Base-by-base conservation (phyloP, 2,329 filamentous ascomycete genomes). In the Trichoderma sp. region DNA sequence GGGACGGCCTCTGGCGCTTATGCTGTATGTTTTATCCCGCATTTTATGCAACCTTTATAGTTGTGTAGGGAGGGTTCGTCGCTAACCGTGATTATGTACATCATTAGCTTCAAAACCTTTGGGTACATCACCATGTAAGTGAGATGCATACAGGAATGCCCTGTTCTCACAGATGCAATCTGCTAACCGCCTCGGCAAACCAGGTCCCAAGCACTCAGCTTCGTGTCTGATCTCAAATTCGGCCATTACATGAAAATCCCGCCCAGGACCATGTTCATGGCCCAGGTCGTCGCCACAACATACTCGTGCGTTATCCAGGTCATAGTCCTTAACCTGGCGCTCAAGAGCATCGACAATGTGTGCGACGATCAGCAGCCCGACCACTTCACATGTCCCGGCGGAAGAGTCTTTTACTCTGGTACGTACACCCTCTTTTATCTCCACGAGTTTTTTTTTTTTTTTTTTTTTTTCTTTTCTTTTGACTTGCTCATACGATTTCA, bases 201-300 rank as follows among this genome's bases (percentile, higher is more conserved):
- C n/a, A 80, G 78, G 78, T 86, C 84, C 1, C 88, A 91, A 76
- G 86, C 87, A 0, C 81, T 91, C 42, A 84, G 82, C 71, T 91
- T 91, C 73, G 82, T 87, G 12, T 82, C 86, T 8, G 89, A 91
- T 73, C 81, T 91, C 70, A 91, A 91, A 74, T 87, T 90, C 53
- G 89, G 87, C 5, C 90, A 92, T 74, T 92, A 92, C 80, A 91
- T 92, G 88, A 88, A 88, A 77, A 87, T 88, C 10, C 89, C 89
- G 0, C 89, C 88, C 15, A 82, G 87, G 19, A 89, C 86, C 17
- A 89, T 90, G 80, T 91, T 91, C 78, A 82, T 85, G 78, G 83
- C 84, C 5, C 89, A 91, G 75, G 84, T 90, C 4, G 84, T 89
- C 2, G 88, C 89, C 8, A 90, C 88, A 0, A 85, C 89, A 0